phyloP scores from a whole-genome alignment of 495 filamentous ascomycete genomes.

The Darksidea phi region DNA sequence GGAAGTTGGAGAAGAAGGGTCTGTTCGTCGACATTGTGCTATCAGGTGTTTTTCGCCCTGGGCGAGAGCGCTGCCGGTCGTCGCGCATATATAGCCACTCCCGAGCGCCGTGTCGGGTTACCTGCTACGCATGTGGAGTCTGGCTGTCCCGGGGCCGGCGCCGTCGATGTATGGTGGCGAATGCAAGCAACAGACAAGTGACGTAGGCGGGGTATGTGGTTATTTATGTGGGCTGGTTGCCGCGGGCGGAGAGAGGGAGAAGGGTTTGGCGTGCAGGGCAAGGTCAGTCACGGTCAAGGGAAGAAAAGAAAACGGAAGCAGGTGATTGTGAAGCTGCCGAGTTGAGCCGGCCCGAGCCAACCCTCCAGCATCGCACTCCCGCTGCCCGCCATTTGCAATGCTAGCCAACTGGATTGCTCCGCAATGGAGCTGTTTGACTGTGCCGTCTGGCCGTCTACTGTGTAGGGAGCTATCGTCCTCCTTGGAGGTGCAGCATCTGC shows the following conservation, averaged over 20 bases:
- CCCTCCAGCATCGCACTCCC: too few relatives aligned
- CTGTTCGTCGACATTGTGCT: slow-evolving; percentile 67
- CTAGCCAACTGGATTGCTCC: too few relatives aligned
- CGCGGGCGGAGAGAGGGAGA: slow-evolving; percentile 12
- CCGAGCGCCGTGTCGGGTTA: slow-evolving; percentile 2
- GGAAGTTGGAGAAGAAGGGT: slow-evolving; percentile 82
- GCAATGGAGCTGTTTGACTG: too few relatives aligned
- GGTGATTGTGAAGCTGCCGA: slow-evolving; percentile 17
- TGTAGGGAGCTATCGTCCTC: neutral
- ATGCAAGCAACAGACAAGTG: slow-evolving; percentile 8
- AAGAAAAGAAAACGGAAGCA: slow-evolving; percentile 34
- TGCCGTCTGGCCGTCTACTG: too few relatives aligned
- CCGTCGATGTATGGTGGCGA: neutral
- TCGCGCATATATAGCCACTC: slow-evolving; percentile 20
- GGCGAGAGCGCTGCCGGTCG: slow-evolving; percentile 1
- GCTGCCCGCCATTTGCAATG: too few relatives aligned
- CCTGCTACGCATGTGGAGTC: slow-evolving; percentile 13
- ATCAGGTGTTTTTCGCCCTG: slow-evolving; percentile 3
- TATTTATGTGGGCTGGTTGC: slow-evolving; percentile 18
- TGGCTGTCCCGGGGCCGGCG: neutral
- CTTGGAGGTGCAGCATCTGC: slow-evolving; percentile 17
- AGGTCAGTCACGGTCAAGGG: slow-evolving; percentile 17
- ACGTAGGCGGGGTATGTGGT: slow-evolving; percentile 13
- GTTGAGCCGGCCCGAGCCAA: slow-evolving; percentile 4
- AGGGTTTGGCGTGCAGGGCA: slow-evolving; percentile 5